These are phyloP conservation scores for Xerocomellus amylosporus DNA, from an alignment of 768 basidiomycete genomes.

Conservation along the genomic window DNA sequence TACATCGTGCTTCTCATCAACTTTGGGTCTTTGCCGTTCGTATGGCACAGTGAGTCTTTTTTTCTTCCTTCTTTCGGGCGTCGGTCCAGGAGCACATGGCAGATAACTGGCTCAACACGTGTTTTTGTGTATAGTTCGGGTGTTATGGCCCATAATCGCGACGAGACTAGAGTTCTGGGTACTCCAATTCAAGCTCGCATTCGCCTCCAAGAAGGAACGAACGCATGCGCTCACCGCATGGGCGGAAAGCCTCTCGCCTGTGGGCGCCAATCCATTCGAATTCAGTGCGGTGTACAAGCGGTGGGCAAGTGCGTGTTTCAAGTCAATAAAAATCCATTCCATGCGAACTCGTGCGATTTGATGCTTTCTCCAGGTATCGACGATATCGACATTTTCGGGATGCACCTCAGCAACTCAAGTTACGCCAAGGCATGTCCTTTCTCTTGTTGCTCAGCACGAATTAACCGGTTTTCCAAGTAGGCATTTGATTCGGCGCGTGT, in stretches of 20 bases:
- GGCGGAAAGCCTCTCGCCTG: conserved; percentile 46
- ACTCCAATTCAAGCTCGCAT: conserved; percentile 36
- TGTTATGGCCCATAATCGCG: conserved; percentile 47
- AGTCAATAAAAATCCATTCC: background rate
- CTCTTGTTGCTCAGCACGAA: fast-evolving
- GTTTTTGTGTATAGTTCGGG: conserved; percentile 40
- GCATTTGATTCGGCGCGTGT: conserved; percentile 49
- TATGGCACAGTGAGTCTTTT: conserved; percentile 62
- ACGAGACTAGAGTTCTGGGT: conserved; percentile 34
- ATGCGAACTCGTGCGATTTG: background rate
- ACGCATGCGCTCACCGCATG: conserved; percentile 40
- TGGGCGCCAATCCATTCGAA: conserved; percentile 59
- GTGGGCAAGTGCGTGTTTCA: conserved; percentile 52
- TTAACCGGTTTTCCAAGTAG: conserved; percentile 19
- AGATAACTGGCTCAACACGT: background rate
- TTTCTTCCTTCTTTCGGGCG: too few species aligned
- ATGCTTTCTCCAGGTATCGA: conserved; percentile 50
- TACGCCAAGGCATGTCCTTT: conserved; percentile 60
- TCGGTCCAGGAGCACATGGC: background rate
- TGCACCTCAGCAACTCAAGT: conserved; percentile 77
- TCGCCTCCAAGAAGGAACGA: conserved; percentile 35
- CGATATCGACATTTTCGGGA: conserved; percentile 64
- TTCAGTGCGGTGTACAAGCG: conserved; percentile 38
- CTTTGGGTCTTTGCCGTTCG: conserved; percentile 56
- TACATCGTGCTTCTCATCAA: conserved; percentile 56